Conservation (phyloP, 1,139 yeast genomes). For the Spathaspora jeffriesii region DNA sequence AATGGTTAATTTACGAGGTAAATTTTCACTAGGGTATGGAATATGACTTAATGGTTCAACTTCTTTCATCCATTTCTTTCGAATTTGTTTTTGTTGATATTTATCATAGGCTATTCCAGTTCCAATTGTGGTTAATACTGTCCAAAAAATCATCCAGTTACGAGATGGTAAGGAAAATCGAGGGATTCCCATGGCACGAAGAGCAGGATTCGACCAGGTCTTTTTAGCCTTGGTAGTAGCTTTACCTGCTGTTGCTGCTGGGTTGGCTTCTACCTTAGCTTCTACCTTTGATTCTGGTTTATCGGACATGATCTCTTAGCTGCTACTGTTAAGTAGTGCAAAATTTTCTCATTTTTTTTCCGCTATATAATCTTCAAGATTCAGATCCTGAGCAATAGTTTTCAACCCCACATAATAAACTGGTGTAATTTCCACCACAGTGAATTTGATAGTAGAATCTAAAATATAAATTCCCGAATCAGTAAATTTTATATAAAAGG, state of each 20-base stretch:
- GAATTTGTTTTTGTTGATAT: conserved; percentile 63
- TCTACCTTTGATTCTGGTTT: conserved; percentile 5
- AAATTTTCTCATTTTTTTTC: neutral
- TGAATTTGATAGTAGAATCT: too few species aligned
- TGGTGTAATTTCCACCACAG: too few species aligned
- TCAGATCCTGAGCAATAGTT: too few species aligned
- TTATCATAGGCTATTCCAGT: conserved; percentile 84
- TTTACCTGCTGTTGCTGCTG: conserved; percentile 1
- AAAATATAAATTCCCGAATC: too few species aligned
- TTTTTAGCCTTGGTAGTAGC: conserved; percentile 24
- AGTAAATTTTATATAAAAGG: too few species aligned
- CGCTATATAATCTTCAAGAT: neutral
- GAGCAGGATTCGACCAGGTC: conserved; percentile 83
- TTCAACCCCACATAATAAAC: too few species aligned
- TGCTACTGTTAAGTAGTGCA: neutral
- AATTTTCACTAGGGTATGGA: conserved; percentile 33
- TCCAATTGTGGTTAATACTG: conserved; percentile 60
- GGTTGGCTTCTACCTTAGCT: neutral
- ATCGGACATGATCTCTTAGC: neutral
- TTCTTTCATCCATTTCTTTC: conserved; percentile 65
- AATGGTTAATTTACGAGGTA: conserved; percentile 78
- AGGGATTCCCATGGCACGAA: conserved; percentile 85
- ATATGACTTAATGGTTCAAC: conserved; percentile 53
- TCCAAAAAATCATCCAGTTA: conserved; percentile 93
- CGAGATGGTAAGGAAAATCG: conserved; percentile 79